phyloP scores from a whole-genome alignment of 306 rosid species.

The Cicer chorassanicum region DNA sequence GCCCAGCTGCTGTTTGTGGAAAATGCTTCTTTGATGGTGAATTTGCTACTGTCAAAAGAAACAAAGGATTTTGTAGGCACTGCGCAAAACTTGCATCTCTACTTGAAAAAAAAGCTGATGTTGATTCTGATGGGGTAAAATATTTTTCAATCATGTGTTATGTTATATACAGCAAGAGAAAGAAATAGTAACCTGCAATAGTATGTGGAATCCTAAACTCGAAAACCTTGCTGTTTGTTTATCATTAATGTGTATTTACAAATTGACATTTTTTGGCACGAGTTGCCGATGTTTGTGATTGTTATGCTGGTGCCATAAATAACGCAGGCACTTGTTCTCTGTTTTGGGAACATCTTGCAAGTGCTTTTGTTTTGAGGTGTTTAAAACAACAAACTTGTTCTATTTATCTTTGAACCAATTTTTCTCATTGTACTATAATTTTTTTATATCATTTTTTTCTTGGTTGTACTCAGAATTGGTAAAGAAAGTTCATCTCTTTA shows the following conservation, averaged over 20 bases:
- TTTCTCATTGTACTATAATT: constrained; percentile 21
- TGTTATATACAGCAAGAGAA: constrained; percentile 19
- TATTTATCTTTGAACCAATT: constrained; percentile 18
- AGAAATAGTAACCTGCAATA: neutral
- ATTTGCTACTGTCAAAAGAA: constrained; percentile 49
- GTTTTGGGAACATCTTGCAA: constrained; percentile 15
- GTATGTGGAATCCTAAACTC: constrained; percentile 32
- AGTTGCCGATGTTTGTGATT: constrained; percentile 8
- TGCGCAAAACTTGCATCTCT: constrained; percentile 66
- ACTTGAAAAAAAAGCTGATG: constrained; percentile 57
- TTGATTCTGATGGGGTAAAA: constrained; percentile 75
- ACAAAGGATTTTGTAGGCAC: constrained; percentile 61
- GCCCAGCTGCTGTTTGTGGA: constrained; percentile 74
- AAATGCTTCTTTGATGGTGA: constrained; percentile 52
- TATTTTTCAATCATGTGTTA: constrained; percentile 25
- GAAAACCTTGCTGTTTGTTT: constrained; percentile 35
- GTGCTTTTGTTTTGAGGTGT: constrained; percentile 18
- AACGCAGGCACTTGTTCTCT: neutral
- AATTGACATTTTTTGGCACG: neutral
- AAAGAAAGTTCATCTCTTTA: constrained; percentile 31
- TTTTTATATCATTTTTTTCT: constrained; percentile 15
- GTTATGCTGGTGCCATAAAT: constrained; percentile 16
- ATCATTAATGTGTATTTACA: constrained; percentile 22
- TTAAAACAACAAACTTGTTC: neutral
- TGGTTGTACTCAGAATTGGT: constrained; percentile 4